Evolutionary conservation across 2,329 filamentous ascomycete species (phyloP), one percentile per base, ranked within the genome.

Genomic region (Emmonsia crescens): DNA sequence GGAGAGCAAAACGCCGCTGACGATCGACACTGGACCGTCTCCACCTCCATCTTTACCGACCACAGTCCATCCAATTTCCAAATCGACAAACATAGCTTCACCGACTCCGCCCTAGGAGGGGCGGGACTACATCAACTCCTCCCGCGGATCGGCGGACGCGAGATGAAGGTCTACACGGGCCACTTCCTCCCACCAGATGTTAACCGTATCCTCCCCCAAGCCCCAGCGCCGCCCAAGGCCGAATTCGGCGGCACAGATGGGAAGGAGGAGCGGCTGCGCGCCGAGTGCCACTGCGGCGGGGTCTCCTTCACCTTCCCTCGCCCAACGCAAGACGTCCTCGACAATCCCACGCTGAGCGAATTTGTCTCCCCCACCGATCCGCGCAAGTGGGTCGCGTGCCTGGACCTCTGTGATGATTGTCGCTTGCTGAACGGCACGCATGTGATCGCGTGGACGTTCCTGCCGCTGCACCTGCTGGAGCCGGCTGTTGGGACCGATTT

Each of bases 201-300:
- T 16, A 38, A 21, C 19, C 31, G 52, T 5, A 14, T n/a, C 38
- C 21, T 42, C 3, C 55, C 6, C 24, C 24, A 38, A 19, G 51
- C 19, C 19, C 36, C 60, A 33, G 16, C 27, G 33, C 49, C 29
- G 5, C 27, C 29, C 19, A 44, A 59, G 29, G n/a, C 51, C 12
- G 64, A 62, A 14, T n/a, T 24, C 27, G 61, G 36, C 4, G 57
- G 10, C 8, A 57, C 38, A 27, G 29, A 52, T 42, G 19, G 61
- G 24, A 36, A 38, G 9, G 56, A 55, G 0, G 63, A 67, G 0
- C 63, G 66, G 5, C 64, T 79, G 1, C 72, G 70, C 14, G 77
- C 73, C 0, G 66, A 74, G 56, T 80, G 79, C 64, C 74, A 78
- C 63, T 81, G 77, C 66, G 69, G 69, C 5, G 77, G 76, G n/a